These are phyloP conservation scores for Malus domestica DNA, from an alignment of 306 rosid genomes.

Conservation along the genomic window ASM211411v1 NC_041790.1:16875001-16875500, in stretches of 20 bases:
- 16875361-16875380: constrained; percentile 6
- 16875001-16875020: background rate
- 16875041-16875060: background rate
- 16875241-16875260: background rate
- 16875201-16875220: background rate
- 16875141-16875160: too few species aligned
- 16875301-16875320: too few species aligned
- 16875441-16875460: constrained; percentile 64
- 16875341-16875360: background rate
- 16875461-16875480: constrained; percentile 95
- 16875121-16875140: too few species aligned
- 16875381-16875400: constrained; percentile 38
- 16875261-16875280: background rate
- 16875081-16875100: background rate
- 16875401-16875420: constrained; percentile 95
- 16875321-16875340: background rate
- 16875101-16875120: too few species aligned
- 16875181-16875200: background rate
- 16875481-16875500: constrained; percentile 86
- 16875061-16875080: background rate
- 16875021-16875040: background rate
- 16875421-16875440: constrained; percentile 78
- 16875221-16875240: background rate
- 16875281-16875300: background rate
- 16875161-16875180: background rate